Evolutionary conservation across 768 basidiomycete species (phyloP), one percentile per base, ranked within the genome.

Genomic region (Termitomyces sp.): DNA sequence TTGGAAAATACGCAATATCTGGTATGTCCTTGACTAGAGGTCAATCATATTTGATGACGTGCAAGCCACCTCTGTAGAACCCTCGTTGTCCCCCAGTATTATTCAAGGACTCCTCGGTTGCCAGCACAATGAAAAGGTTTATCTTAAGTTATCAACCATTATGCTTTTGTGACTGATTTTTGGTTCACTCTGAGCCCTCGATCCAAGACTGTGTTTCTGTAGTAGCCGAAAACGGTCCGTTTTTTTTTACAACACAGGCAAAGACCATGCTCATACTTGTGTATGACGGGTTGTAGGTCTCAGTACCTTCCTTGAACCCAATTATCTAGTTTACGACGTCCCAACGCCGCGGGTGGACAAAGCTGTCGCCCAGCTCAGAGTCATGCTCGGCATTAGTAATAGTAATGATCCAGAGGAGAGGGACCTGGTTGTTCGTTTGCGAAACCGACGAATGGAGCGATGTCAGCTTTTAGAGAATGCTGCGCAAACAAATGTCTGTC

Each of bases 41-140:
- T 24, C n/a, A 6, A 55, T n/a, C 28, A 39, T 53, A 7, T 54
- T 15, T 58, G 35, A 36, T 22, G n/a, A 54, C n/a, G 52, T 33
- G 28, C 20, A 51, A 46, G 53, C 55, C n/a, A 58, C 66, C 69
- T 33, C 4, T 39, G 18, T 72, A 83, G 92, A 94, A 69, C 87
- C 89, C 56, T 82, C 82, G 0, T 74, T 90, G 40, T 80, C 84
- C 1, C 76, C 85, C 1, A 76, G 79, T n/a, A 76, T 92, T 24
- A 67, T 91, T 4, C 74, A 81, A 67, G 80, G 78, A 18, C 70
- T 95, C 0, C 87, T 96, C 61, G 78, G 70, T 2, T 92, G 90
- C 62, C 91, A 93, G 69, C 84, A 89, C 59, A 91, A 95, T 67
- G 92, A 94, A 74, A 94, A 94, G 81, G 90, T 87, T 24, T 44